Evolutionary conservation across 805 yeast genomes (phyloP).

Genomic region (Kodamaea laetipori): DNA sequence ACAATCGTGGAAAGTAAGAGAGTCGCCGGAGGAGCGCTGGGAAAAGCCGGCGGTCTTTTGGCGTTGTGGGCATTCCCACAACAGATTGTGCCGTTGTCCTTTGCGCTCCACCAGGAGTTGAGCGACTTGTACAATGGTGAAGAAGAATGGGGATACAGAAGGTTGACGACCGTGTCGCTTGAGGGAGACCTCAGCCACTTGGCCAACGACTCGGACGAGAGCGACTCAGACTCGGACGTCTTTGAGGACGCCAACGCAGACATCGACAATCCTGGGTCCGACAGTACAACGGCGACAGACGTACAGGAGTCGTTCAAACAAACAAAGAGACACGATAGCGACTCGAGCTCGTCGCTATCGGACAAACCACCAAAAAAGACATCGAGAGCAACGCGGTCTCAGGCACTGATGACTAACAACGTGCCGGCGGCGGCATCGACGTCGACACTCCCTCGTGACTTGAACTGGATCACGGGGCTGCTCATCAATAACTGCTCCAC

Average conservation of each 20-base stretch:
- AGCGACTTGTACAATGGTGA: slow-evolving; percentile 81
- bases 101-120: slow-evolving; percentile 80
- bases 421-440: slow-evolving; percentile 1
- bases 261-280: background rate
- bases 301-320: slow-evolving; percentile 16
- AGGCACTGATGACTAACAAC: background rate
- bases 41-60: slow-evolving; percentile 94
- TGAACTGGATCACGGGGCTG: slow-evolving; percentile 74
- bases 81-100: slow-evolving; percentile 87
- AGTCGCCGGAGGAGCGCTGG: slow-evolving; percentile 97
- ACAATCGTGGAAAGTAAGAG: slow-evolving; percentile 85
- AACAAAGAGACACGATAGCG: slow-evolving; percentile 17
- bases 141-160: slow-evolving; percentile 88
- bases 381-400: slow-evolving; percentile 33
- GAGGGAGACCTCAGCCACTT: slow-evolving; percentile 71
- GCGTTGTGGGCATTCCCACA: slow-evolving; percentile 98
- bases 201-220: slow-evolving; percentile 23
- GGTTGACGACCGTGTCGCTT: slow-evolving; percentile 80
- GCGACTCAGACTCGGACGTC: slow-evolving; percentile 21
- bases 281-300: slow-evolving; percentile 1
- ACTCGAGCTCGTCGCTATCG: slow-evolving; percentile 17
- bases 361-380: slow-evolving; percentile 42
- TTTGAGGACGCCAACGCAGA: slow-evolving; percentile 7
- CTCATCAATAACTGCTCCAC: slow-evolving; percentile 73
- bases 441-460: slow-evolving; percentile 53